Percentiles rank a stretch among this genome's conserved stretches.
Evolutionary conservation across 495 filamentous ascomycete genomes (phyloP).

Genomic region (Penicillium ucsense): DNA sequence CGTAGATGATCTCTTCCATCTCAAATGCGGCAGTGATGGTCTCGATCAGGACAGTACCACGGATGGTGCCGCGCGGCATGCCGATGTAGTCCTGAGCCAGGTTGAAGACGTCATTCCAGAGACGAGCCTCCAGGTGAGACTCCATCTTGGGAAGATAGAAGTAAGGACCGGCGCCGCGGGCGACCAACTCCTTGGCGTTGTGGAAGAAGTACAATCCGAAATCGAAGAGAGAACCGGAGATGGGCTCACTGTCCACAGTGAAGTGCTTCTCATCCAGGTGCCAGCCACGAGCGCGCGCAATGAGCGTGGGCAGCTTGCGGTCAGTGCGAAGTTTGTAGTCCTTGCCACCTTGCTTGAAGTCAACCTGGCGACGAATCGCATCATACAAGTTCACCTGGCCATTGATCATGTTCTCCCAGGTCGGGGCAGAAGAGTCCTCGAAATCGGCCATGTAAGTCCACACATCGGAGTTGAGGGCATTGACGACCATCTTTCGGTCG

Average conservation of each 20-base stretch:
- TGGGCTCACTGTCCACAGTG: conserved; percentile 89
- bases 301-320: conserved; percentile 66
- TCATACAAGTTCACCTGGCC: conserved; percentile 98
- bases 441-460: conserved; percentile 99
- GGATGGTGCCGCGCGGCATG: conserved; percentile 83
- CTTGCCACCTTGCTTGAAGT: conserved; percentile 92
- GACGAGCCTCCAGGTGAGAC: conserved; percentile 88
- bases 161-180: conserved; percentile 82
- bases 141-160: conserved; percentile 99
- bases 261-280: conserved; percentile 98
- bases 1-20: conserved; percentile 99
- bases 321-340: conserved; percentile 96
- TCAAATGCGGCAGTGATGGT: conserved; percentile 98
- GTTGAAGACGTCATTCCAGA: conserved; percentile 99
- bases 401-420: conserved; percentile 99
- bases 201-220: conserved; percentile 99
- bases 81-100: conserved; percentile 86
- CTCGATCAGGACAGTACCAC: conserved; percentile 94
- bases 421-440: conserved; percentile 94
- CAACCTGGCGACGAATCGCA: conserved; percentile 85
- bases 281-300: conserved; percentile 84
- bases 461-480: conserved; percentile 92
- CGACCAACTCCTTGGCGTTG: conserved; percentile 84
- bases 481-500: conserved; percentile 98
- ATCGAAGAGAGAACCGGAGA: conserved; percentile 89